These are phyloP conservation scores for Podospora tetraspora DNA, from an alignment of 495 filamentous ascomycete species.

Conservation along the genomic window DNA sequence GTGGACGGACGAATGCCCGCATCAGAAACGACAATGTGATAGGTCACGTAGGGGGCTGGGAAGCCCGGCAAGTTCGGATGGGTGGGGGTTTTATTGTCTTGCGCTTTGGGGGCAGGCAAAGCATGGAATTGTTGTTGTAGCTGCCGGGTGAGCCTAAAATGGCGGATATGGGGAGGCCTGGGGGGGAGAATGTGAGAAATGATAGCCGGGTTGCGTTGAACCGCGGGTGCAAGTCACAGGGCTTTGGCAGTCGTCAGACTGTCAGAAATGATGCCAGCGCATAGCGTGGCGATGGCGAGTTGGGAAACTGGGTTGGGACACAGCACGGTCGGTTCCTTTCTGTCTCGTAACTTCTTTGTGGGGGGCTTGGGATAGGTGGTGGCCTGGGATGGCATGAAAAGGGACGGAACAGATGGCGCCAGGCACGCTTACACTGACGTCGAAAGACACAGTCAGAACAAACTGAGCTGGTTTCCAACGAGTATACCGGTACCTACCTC, in stretches of 20 bases:
- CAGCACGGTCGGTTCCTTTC: too few species aligned
- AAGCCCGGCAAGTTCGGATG: background rate
- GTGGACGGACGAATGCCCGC: background rate
- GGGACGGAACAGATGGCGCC: background rate
- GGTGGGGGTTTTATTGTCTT: background rate
- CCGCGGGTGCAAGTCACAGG: background rate
- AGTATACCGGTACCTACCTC: background rate
- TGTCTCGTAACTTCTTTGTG: background rate
- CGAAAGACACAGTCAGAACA: background rate
- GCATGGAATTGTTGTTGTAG: too few species aligned
- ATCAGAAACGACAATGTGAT: background rate
- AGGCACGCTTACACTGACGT: background rate
- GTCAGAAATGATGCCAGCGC: background rate
- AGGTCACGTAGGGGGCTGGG: background rate
- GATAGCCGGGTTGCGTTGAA: background rate
- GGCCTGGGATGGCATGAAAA: background rate
- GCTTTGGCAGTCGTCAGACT: background rate
- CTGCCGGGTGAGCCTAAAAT: background rate
- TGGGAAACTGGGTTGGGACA: background rate
- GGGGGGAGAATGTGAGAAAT: background rate
- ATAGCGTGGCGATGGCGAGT: background rate
- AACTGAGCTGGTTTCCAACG: background rate
- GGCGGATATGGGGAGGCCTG: background rate
- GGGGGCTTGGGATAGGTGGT: background rate
- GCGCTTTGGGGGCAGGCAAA: background rate